These are phyloP conservation scores for Suillus clintonianus DNA, from an alignment of 768 basidiomycete genomes.

Conservation along the genomic window DNA sequence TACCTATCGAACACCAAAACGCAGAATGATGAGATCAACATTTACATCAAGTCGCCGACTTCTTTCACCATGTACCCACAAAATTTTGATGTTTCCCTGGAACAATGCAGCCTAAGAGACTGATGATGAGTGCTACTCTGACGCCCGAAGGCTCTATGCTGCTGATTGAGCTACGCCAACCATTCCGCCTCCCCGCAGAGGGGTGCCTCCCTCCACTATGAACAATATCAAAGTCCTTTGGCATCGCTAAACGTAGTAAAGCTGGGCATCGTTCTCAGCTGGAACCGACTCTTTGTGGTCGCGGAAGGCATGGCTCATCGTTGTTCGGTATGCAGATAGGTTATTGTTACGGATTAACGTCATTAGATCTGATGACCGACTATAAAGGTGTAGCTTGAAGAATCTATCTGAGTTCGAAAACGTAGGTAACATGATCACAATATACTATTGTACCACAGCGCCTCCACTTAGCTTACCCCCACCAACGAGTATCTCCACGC, in stretches of 20 bases:
- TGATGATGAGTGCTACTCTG: no score
- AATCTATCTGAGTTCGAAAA: conserved; percentile 1
- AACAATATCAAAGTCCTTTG: conserved; percentile 92
- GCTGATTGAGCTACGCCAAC: no score
- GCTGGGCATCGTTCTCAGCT: conserved; percentile 97
- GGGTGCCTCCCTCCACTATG: no score
- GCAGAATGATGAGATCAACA: not conserved
- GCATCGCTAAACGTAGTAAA: conserved; percentile 97
- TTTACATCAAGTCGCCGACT: conserved; percentile 46
- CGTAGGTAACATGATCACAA: not conserved
- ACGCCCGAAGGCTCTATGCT: no score
- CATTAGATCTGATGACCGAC: not conserved
- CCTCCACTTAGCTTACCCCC: not conserved
- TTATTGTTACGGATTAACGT: not conserved
- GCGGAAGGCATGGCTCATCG: conserved; percentile 39
- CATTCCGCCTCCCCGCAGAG: no score
- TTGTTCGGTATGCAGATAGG: not conserved
- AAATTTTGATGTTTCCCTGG: conserved; percentile 70
- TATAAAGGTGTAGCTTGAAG: not conserved
- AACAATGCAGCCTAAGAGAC: no score
- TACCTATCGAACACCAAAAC: conserved; percentile 53
- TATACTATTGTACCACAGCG: not conserved
- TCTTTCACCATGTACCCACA: conserved; percentile 64
- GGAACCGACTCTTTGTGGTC: conserved; percentile 66
- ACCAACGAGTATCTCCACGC: not conserved